Evolutionary conservation across 306 rosid species (phyloP).

Genomic region (Ceratonia siliqua): DNA sequence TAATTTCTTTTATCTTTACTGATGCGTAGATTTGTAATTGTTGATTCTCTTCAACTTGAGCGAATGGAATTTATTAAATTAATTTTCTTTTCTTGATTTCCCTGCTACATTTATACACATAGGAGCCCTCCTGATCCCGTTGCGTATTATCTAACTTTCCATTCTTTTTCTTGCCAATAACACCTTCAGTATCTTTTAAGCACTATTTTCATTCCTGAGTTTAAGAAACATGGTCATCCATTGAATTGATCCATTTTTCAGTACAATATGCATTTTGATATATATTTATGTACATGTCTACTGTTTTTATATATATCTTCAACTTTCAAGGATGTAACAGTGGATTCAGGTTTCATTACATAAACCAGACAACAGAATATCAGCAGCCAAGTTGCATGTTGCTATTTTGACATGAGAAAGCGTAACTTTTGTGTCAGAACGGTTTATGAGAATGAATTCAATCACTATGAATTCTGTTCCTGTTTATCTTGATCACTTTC

Average conservation of each 20-base stretch:
- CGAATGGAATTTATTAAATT: background rate
- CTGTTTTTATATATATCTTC: background rate
- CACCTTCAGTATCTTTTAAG: background rate
- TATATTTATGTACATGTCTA: background rate
- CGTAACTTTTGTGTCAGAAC: slow-evolving; percentile 1
- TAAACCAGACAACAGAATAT: background rate
- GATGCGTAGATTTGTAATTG: background rate
- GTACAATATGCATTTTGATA: background rate
- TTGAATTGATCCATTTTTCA: background rate
- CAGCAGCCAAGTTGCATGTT: background rate
- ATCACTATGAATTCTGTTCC: slow-evolving; percentile 3
- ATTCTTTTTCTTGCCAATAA: background rate
- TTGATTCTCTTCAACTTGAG: background rate
- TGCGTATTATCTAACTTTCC: background rate
- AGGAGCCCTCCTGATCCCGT: slow-evolving; percentile 19
- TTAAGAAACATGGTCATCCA: background rate
- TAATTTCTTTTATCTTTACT: slow-evolving; percentile 22
- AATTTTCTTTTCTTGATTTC: slow-evolving; percentile 3
- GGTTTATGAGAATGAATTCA: slow-evolving; percentile 25
- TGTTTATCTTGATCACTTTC: slow-evolving; percentile 19
- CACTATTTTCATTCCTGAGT: background rate
- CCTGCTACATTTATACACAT: background rate
- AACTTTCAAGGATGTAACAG: slow-evolving; percentile 12
- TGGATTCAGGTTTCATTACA: slow-evolving; percentile 2
- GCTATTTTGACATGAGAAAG: slow-evolving; percentile 6